Base-by-base conservation (phyloP, 768 basidiomycete genomes). In the Tylopilus felleus region DNA sequence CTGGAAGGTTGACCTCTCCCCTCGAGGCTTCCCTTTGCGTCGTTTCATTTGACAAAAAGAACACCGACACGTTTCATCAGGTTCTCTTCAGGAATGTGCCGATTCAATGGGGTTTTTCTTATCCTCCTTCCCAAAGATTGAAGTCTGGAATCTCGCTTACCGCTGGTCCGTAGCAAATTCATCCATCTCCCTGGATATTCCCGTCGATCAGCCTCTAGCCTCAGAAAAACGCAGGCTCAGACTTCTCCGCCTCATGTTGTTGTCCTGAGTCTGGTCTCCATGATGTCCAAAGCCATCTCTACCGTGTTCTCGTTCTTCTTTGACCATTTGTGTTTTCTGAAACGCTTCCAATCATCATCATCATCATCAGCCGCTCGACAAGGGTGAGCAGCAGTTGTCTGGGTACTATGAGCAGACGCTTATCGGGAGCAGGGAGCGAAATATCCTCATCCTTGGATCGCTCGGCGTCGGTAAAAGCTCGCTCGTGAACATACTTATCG, bases 391-490 rank as follows among this genome's bases (percentile, higher is more conserved):
- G 33, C 41, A 5, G 31, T 8, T 8, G 21, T 53, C 53, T 41
- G 22, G 25, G n/a, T 27, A 2, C 31, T 38, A 27, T 22, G 27
- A 12, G 22, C 29, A n/a, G 38, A 52, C 53, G 57, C 49, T 53
- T 19, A 16, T n/a, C 12, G 16, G n/a, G 25, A 25, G 2, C 23
- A 57, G 57, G 39, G 29, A 43, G 10, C 47, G 38, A 39, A 61
- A 61, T 14, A 51, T 68, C 2, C 21, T 66, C 50, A 21, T 66
- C 45, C 54, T 67, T 27, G 66, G 65, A n/a, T 60, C 64, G 19
- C 52, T 66, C 14, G 66, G 75, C 31, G 47, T 59, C 23, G 71
- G 71, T 10, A 77, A 77, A 55, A 75, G 77, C 58, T 72, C 73
- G 8, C 63, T 75, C 31, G 56, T 77, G 39, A 77, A 77, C 57